phyloP scores from a whole-genome alignment of 2,329 filamentous ascomycete genomes.

The Colletotrichum siamense region DNA sequence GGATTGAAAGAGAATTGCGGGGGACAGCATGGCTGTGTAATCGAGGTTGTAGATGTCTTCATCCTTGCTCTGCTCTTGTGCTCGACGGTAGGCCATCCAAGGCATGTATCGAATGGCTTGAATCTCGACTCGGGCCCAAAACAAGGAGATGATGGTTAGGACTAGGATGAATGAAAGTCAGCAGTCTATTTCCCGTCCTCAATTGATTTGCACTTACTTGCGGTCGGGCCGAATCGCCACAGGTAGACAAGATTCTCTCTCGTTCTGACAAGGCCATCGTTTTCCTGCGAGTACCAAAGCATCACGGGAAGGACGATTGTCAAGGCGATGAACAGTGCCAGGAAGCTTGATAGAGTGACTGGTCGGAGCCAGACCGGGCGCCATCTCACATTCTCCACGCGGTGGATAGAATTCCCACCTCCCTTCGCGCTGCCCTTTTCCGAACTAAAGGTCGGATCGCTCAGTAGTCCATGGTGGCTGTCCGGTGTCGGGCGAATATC shows the following conservation, averaged over 20 bases:
- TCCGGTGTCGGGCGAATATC: background rate
- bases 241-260: background rate
- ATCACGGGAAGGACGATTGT: background rate
- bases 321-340: background rate
- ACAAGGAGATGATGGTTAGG: background rate
- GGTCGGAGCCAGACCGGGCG: background rate
- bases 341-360: background rate
- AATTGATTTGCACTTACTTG: background rate
- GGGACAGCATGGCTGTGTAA: background rate
- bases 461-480: background rate
- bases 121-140: background rate
- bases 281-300: background rate
- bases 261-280: background rate
- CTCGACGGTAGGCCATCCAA: background rate
- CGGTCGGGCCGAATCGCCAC: slow-evolving; percentile 9
- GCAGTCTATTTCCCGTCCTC: fast-evolving
- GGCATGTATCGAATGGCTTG: background rate
- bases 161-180: background rate
- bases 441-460: background rate
- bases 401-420: background rate
- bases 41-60: background rate
- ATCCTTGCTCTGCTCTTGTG: fast-evolving
- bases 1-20: background rate
- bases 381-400: background rate
- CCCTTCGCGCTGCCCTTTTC: background rate